A percentile compares a stretch with the other conserved stretches of the same genome.
Evolutionary conservation across 805 yeast genomes (phyloP).

Genomic region (Myxozyma kluyveri): DNA sequence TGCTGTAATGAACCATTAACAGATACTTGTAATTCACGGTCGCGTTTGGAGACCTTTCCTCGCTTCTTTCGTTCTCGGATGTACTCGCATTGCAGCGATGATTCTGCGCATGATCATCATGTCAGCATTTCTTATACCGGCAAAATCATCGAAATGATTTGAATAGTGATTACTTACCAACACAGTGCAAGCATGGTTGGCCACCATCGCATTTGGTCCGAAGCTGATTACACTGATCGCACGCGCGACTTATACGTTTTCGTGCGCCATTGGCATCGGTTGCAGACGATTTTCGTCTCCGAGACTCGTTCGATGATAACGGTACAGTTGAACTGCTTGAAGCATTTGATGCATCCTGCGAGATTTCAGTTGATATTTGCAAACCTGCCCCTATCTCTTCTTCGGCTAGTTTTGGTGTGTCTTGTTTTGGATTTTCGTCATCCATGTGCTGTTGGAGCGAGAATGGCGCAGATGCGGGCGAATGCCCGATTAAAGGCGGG

Average conservation of each 20-base stretch:
- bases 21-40: constrained; percentile 9
- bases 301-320: background rate
- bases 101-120: constrained; percentile 27
- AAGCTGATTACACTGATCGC: constrained; percentile 49
- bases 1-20: constrained; percentile 5
- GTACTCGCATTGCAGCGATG: constrained; percentile 41
- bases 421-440: background rate
- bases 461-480: too few relatives aligned
- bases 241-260: constrained; percentile 39
- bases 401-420: background rate
- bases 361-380: background rate
- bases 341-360: too few relatives aligned
- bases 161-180: constrained; percentile 24
- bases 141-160: background rate
- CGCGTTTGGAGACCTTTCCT: constrained; percentile 36
- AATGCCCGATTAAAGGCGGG: too few relatives aligned
- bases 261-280: constrained; percentile 7
- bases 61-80: constrained; percentile 46
- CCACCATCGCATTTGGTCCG: constrained; percentile 51
- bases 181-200: constrained; percentile 47
- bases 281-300: constrained; percentile 2
- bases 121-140: too few relatives aligned
- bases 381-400: background rate
- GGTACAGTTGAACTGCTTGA: too few relatives aligned
- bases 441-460: too few relatives aligned